Evolutionary conservation across 257 asterid species (phyloP), one percentile per base, ranked within the genome.

Genomic region (Cordia subcordata): DNA sequence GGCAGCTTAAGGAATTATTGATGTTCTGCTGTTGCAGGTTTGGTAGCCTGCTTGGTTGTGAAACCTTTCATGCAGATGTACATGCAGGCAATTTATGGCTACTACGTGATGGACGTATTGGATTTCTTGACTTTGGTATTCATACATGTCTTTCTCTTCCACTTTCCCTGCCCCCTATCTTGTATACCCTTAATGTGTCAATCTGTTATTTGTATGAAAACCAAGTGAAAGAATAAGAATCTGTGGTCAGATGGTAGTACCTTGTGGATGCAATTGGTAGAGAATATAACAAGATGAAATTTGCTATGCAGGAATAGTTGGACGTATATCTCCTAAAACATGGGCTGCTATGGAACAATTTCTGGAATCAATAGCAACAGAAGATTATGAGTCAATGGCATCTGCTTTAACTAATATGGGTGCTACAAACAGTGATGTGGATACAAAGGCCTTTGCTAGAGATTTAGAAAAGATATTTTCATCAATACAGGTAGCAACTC

Each of bases 71-170:
- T 58, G 99, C 99, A 18, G 99, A 92, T 57, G 97, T 92, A 57
- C 99, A 92, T 61, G 97, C 99, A 18, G 99, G 99, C 69, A 92
- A 92, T 75, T 80, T 92, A 60, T 88, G 97, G 99, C 80, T 77
- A 67, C 79, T 92, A 23, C 96, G 79, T 62, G 99, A 92, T 85
- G 99, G 99, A 27, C 97, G 99, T 47, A 88, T 92, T 73, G 99
- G 96, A 55, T 92, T 92, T 79, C 96, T 92, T 58, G 98, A 92
- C 83, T 92, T 92, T 57, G 98, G 98, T 92, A 82, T 62, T 49
- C 1, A 40, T 40, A 17, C 44, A 1, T 10, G 49, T 47, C 13
- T 52, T 63, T 21, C 18, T 5, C 11, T 52, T 63, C 17, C 18
- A 5, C 11, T 42, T 61, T 49, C 38, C 4, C 38, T 42, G 49